phyloP scores from a whole-genome alignment of 1,139 yeast species.

The Magnusiomyces ingens region DNA sequence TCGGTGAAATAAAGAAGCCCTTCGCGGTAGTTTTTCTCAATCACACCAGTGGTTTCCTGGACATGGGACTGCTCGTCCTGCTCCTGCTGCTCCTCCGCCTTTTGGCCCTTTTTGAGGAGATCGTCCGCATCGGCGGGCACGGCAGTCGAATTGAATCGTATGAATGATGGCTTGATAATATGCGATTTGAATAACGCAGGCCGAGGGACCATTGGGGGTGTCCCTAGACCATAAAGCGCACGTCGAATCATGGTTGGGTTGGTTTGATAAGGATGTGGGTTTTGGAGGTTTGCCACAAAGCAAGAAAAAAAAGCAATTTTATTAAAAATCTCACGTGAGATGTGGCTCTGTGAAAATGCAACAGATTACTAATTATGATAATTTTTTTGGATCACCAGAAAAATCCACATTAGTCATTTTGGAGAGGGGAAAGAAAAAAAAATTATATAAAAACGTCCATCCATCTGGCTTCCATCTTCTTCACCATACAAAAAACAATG shows the following conservation, averaged over 20 bases:
- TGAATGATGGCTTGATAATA: not conserved
- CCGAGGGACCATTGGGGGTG: not conserved
- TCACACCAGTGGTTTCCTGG: slow-evolving; percentile 48
- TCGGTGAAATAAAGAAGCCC: slow-evolving; percentile 39
- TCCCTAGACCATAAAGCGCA: not conserved
- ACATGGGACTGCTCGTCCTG: slow-evolving; percentile 44
- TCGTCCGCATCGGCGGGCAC: slow-evolving; percentile 9
- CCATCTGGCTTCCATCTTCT: not conserved
- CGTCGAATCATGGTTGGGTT: not conserved
- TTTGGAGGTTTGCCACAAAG: not conserved
- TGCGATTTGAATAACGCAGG: not conserved
- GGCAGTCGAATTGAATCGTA: not conserved
- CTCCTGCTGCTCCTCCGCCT: slow-evolving; percentile 31
- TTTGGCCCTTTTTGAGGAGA: slow-evolving; percentile 6
- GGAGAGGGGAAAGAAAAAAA: not conserved
- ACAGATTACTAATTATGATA: not conserved
- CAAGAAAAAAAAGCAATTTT: not conserved
- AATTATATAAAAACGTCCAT: slow-evolving; percentile 1
- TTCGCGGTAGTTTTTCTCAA: slow-evolving; percentile 45
- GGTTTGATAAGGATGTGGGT: not conserved
- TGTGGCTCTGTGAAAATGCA: not conserved
- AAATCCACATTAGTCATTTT: not conserved
- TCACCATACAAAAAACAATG: slow-evolving; percentile 40
- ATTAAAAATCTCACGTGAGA: not conserved
- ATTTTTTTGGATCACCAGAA: not conserved